A percentile compares a stretch with the other conserved stretches of the same genome.
These are phyloP conservation scores for Ilyonectria sp. DNA, from an alignment of 2,329 filamentous ascomycete genomes.

Conservation along the genomic window DNA sequence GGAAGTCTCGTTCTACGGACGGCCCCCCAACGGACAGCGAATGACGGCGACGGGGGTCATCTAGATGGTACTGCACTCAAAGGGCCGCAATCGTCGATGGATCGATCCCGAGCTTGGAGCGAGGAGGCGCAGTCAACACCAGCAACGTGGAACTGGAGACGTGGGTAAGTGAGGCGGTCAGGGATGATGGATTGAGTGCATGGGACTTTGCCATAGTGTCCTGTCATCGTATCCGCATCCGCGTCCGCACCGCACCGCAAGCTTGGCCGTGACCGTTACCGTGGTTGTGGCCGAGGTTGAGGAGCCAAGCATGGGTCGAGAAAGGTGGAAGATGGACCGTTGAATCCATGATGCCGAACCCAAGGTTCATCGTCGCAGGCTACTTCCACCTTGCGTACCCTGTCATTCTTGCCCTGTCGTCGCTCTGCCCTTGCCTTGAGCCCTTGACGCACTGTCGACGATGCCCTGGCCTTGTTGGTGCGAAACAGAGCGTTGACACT, in stretches of 20 bases:
- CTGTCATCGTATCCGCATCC: slow-evolving; percentile 31
- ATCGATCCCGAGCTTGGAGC: slow-evolving; percentile 31
- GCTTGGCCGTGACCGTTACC: background rate
- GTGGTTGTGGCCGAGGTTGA: slow-evolving; percentile 9
- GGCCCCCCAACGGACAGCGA: background rate
- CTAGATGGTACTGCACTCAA: background rate
- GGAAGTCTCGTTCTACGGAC: background rate
- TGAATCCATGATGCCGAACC: slow-evolving; percentile 21
- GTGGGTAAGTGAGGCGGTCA: slow-evolving; percentile 12
- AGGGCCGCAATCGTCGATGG: slow-evolving; percentile 13
- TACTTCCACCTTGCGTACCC: slow-evolving; percentile 14
- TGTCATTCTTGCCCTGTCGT: background rate
- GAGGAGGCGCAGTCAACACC: slow-evolving; percentile 22
- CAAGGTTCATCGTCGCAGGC: slow-evolving; percentile 16
- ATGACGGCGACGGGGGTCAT: slow-evolving; percentile 15
- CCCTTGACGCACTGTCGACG: slow-evolving; percentile 14
- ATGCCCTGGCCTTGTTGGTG: slow-evolving; percentile 13
- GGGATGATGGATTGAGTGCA: slow-evolving; percentile 28
- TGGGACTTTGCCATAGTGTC: slow-evolving; percentile 8
- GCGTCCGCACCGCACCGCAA: background rate
- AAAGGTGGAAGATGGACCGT: slow-evolving; percentile 31
- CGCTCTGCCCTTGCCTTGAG: background rate
- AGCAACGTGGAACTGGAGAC: slow-evolving; percentile 21
- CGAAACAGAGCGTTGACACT: slow-evolving; percentile 19
- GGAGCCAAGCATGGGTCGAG: slow-evolving; percentile 21